Evolutionary conservation across 805 yeast species (phyloP), one percentile per base, ranked within the genome.

Genomic region (Trichomonascus vanleenenianus): DNA sequence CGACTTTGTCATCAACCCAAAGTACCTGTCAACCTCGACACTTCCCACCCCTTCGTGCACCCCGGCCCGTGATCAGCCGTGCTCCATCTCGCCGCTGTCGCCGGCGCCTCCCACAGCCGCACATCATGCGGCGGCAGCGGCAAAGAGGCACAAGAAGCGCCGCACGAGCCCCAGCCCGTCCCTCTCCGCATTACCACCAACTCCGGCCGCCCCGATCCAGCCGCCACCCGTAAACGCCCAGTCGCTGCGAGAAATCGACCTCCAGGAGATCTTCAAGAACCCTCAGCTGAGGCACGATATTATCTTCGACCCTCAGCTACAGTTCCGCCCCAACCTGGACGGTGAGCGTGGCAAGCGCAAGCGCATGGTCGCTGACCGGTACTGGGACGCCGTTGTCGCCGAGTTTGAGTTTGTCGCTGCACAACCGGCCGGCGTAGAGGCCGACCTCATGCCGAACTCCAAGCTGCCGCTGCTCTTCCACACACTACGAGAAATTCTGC

Each of bases 231-330:
- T 85, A 40, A 85, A 84, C 64, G 66, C 85, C 41, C 88, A 81
- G 58, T 79, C 87, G 30, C 72, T 89, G 53, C 79, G 82, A 55
- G 96, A 87, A 61, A 84, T 89, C 48, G 97, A 89, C 58, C 66
- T 89, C 39, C 84, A 84, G 50, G 95, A 87, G 59, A 89, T 91
- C 44, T 72, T 89, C 54, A 85, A 85, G 59, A 89, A 89, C 64
- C 96, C 96, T 2, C 96, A 87, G 62, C 70, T 89, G 46, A 76
- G 97, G 52, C 97, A 89, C 63, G 97, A 91, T 62, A 85, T 91
- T 44, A 72, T 87, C 11, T 89, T 89, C 60, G 96, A 89, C 66
- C 94, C 96, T 14, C 85, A 85, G 58, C 70, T 89, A 48, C 96
- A 88, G 67, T 86, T 89, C 63, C 76, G 97, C 61, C 95, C 95